Percentiles rank a stretch among this genome's conserved stretches.
phyloP scores from a whole-genome alignment of 768 basidiomycete species.

The Russula brevipes region DNA sequence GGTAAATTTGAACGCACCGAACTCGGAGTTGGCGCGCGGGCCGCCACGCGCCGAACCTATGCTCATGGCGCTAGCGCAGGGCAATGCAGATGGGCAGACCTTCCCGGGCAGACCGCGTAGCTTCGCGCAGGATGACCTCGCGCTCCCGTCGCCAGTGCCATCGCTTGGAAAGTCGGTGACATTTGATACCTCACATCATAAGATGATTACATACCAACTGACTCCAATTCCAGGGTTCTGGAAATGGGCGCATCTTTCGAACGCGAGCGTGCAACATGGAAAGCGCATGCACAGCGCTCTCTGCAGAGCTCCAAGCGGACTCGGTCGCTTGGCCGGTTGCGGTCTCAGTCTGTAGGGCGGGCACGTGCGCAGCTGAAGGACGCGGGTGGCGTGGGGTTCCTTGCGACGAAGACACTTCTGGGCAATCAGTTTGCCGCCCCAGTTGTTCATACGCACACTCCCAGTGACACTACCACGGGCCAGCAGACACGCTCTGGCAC shows the following conservation, averaged over 20 bases:
- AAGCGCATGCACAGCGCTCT: slow-evolving; percentile 54
- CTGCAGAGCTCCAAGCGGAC: slow-evolving; percentile 56
- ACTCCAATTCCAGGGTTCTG: slow-evolving; percentile 47
- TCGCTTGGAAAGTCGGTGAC: slow-evolving; percentile 45
- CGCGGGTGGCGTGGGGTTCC: slow-evolving; percentile 45
- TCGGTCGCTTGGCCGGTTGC: slow-evolving; percentile 56
- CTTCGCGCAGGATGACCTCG: slow-evolving; percentile 56
- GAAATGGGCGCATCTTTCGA: slow-evolving; percentile 57
- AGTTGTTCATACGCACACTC: slow-evolving; percentile 30
- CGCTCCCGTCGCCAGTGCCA: slow-evolving; percentile 52
- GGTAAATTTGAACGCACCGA: not conserved
- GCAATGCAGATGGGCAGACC: not conserved
- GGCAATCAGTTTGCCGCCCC: slow-evolving; percentile 60
- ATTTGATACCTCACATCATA: not conserved
- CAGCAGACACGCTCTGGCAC: slow-evolving; percentile 29
- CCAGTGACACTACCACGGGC: slow-evolving; percentile 31
- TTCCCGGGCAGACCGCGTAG: slow-evolving; percentile 44
- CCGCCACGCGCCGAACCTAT: slow-evolving; percentile 23
- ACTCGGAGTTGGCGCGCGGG: slow-evolving; percentile 7
- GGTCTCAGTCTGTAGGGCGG: slow-evolving; percentile 51
- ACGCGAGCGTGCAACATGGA: slow-evolving; percentile 64
- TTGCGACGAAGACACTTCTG: slow-evolving; percentile 61
- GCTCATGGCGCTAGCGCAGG: not conserved
- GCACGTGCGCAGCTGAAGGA: slow-evolving; percentile 28
- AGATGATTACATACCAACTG: not conserved